These are phyloP conservation scores for Verticillium klebahnii DNA, from an alignment of 2,329 filamentous ascomycete species.

Conservation along the genomic window DNA sequence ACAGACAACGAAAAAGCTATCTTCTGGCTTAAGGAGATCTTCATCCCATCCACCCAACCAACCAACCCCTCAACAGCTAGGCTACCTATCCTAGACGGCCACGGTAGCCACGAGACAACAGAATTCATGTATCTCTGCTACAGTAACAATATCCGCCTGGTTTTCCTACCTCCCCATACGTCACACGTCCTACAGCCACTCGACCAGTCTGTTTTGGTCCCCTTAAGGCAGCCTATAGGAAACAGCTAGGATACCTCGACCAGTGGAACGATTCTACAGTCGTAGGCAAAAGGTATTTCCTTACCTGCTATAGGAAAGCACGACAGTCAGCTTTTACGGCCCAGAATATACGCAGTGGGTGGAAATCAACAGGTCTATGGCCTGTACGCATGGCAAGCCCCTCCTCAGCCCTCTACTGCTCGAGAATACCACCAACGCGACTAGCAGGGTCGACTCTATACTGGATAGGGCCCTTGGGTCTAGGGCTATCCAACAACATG, in stretches of 20 bases:
- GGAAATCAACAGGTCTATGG: conserved; percentile 1
- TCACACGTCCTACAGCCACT: conserved; percentile 1
- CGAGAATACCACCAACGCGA: not conserved
- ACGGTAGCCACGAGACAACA: not conserved
- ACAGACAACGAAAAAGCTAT: not conserved
- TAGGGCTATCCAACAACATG: not conserved
- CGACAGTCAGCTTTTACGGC: not conserved
- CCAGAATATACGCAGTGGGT: not conserved
- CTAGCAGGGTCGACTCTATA: not conserved
- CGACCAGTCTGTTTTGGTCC: not conserved
- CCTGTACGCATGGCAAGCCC: not conserved
- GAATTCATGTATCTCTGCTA: conserved; percentile 1
- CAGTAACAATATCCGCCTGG: not conserved
- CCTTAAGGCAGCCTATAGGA: too few relatives aligned
- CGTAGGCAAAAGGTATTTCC: not conserved
- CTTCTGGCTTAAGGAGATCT: conserved; percentile 2
- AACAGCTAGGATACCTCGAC: not conserved
- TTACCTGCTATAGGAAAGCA: not conserved
- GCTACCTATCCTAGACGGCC: conserved; percentile 2
- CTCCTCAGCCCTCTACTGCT: not conserved
- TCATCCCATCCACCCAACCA: not conserved
- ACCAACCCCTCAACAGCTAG: not conserved
- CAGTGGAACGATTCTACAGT: not conserved
- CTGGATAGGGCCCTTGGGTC: not conserved
- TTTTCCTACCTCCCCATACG: conserved; percentile 2